phyloP scores from a whole-genome alignment of 164 flowering plant genomes.

The Annona cherimola region DNA sequence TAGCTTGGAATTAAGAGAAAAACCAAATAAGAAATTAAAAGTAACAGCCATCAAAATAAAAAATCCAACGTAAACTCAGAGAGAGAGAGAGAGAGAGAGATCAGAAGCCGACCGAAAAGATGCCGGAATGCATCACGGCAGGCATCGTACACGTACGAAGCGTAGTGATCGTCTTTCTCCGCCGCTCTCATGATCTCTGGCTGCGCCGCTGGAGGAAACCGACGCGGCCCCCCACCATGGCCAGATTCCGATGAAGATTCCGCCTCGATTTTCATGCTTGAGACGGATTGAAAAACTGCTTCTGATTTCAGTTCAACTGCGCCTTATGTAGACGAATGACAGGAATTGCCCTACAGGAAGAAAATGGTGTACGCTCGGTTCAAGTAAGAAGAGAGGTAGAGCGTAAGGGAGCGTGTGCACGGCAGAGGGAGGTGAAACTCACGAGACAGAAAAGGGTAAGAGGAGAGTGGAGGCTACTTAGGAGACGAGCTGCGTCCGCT shows the following conservation, averaged over 20 bases:
- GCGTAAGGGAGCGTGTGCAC: neutral
- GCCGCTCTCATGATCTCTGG: slow-evolving; percentile 99
- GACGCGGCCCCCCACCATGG: slow-evolving; percentile 21
- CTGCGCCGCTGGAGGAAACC: slow-evolving; percentile 89
- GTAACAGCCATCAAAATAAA: no score
- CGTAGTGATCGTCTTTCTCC: slow-evolving; percentile 97
- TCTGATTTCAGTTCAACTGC: neutral
- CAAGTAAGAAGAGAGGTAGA: neutral
- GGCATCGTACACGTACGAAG: slow-evolving; percentile 84
- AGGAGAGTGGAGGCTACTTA: neutral
- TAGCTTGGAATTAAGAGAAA: neutral
- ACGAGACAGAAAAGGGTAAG: neutral
- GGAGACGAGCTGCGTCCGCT: neutral
- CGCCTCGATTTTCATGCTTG: slow-evolving; percentile 5
- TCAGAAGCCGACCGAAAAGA: slow-evolving; percentile 53
- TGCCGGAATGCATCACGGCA: slow-evolving; percentile 96
- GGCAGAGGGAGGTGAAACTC: neutral
- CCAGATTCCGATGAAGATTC: slow-evolving; percentile 1
- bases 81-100: neutral
- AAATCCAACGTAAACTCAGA: neutral
- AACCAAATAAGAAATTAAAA: no score
- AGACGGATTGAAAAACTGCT: neutral
- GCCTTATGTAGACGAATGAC: neutral
- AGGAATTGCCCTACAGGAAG: neutral
- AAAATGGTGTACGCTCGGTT: neutral